phyloP scores from a whole-genome alignment of 352 stramenopile genomes.

The Globisporangium perplexum region DNA sequence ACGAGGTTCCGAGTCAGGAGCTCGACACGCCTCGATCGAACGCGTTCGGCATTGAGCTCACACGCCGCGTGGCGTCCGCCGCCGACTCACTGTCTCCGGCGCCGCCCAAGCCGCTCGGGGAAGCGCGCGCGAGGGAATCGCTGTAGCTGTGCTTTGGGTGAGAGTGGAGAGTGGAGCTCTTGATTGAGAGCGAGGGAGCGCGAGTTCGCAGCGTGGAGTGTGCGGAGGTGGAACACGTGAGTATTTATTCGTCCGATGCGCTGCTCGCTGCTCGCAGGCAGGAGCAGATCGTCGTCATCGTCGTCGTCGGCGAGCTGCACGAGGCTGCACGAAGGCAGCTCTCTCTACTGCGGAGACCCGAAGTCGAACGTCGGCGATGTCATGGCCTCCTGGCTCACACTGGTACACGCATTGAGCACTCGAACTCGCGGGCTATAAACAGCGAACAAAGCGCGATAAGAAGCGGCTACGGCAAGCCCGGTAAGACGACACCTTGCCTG shows the following conservation, averaged over 20 bases:
- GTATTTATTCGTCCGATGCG: not conserved
- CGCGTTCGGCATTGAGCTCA: slow-evolving; percentile 46
- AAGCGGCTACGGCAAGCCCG: not conserved
- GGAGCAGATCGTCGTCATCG: too few relatives aligned
- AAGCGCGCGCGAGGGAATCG: slow-evolving; percentile 1
- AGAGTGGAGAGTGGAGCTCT: not conserved
- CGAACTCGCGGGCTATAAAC: too few relatives aligned
- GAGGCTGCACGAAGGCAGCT: too few relatives aligned
- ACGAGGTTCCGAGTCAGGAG: slow-evolving; percentile 72
- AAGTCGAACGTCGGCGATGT: too few relatives aligned
- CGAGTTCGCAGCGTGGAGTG: not conserved
- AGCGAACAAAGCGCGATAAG: not conserved
- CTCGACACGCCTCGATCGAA: slow-evolving; percentile 40
- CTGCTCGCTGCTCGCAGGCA: not conserved
- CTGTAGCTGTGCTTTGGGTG: not conserved
- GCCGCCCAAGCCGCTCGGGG: not conserved
- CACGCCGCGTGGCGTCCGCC: slow-evolving; percentile 47
- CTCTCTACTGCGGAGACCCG: too few relatives aligned
- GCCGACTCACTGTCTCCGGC: slow-evolving; percentile 24
- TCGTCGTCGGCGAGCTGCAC: not conserved
- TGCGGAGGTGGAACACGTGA: too few relatives aligned
- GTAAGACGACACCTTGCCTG: not conserved
- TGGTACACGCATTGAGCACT: too few relatives aligned
- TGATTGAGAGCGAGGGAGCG: not conserved
- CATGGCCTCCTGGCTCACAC: too few relatives aligned